A percentile compares a stretch with the other conserved stretches of the same genome.
These are phyloP conservation scores for Phaeophleospora eucalypticola DNA, from an alignment of 2,329 filamentous ascomycete genomes.

Conservation along the genomic window DNA sequence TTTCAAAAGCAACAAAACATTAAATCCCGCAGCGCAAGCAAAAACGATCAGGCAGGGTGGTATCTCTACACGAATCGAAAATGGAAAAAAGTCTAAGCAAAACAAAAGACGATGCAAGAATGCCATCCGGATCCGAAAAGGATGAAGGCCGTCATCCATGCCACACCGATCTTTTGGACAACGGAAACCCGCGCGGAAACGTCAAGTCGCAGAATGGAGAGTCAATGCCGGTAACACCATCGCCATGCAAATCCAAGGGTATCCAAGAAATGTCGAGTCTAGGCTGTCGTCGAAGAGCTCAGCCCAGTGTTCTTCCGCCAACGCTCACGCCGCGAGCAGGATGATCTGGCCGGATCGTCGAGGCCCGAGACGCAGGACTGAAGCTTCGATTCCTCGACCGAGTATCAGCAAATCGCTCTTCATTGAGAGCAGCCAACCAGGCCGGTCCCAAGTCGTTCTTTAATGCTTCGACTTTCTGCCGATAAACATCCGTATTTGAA, in stretches of 20 bases:
- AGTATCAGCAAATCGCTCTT: conserved; percentile 56
- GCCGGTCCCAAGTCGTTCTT: conserved; percentile 80
- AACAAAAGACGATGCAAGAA: not conserved
- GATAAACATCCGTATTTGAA: conserved; percentile 51
- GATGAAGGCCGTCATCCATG: not conserved
- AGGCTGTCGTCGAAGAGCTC: too few relatives aligned
- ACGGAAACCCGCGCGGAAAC: not conserved
- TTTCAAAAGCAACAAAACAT: not conserved
- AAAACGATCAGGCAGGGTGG: conserved; percentile 1
- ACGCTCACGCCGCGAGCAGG: conserved; percentile 29
- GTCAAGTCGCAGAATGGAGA: conserved; percentile 3
- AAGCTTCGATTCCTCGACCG: conserved; percentile 21
- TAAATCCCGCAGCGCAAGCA: not conserved
- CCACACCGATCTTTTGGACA: too few relatives aligned
- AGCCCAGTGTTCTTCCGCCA: conserved; percentile 32
- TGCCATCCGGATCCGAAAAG: not conserved
- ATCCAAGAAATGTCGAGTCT: not conserved
- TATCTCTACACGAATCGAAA: conserved; percentile 6
- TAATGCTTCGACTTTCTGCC: conserved; percentile 80
- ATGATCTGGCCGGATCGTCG: conserved; percentile 23
- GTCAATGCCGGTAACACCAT: conserved; percentile 1
- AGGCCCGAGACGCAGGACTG: conserved; percentile 26
- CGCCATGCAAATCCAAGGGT: conserved; percentile 1
- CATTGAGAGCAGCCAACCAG: conserved; percentile 81
- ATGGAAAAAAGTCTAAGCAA: not conserved